phyloP scores from a whole-genome alignment of 106 monocot genomes.

The Triglochin maritima region DNA sequence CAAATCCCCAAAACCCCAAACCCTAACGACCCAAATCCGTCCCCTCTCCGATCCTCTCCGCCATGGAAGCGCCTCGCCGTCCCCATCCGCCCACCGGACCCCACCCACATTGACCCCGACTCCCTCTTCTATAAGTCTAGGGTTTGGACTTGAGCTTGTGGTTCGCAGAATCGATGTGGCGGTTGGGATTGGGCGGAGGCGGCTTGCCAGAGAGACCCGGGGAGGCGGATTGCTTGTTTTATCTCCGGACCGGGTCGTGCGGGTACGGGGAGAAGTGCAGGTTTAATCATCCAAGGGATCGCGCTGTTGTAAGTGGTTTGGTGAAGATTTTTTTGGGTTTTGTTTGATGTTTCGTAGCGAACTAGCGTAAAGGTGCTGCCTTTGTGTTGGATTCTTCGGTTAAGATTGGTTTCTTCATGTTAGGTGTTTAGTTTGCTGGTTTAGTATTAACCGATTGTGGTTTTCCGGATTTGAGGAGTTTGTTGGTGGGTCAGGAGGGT shows the following conservation, averaged over 20 bases:
- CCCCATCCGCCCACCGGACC: too few species aligned
- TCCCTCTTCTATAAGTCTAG: too few species aligned
- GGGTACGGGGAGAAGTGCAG: constrained; percentile 78
- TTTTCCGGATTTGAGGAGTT: too few species aligned
- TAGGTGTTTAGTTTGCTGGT: neutral
- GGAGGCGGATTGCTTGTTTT: constrained; percentile 67
- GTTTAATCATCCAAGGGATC: constrained; percentile 81
- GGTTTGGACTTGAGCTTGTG: too few species aligned
- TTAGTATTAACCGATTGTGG: too few species aligned
- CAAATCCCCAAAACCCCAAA: constrained; percentile 10
- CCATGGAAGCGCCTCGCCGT: neutral
- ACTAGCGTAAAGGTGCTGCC: too few species aligned
- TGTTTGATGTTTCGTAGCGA: too few species aligned
- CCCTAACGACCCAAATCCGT: neutral
- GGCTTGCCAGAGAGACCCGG: constrained; percentile 76
- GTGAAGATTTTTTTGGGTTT: neutral
- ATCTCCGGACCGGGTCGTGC: constrained; percentile 73
- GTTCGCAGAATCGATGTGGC: constrained; percentile 56
- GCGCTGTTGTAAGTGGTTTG: constrained; percentile 15
- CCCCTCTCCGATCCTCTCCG: neutral
- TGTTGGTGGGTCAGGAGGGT: too few species aligned
- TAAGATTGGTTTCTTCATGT: neutral
- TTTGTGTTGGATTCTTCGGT: constrained; percentile 7
- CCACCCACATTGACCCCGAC: too few species aligned
- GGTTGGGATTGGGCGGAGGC: constrained; percentile 28